These are phyloP conservation scores for Dunaliella primolecta DNA, from an alignment of 139 green algal species.

Conservation along the genomic window DNA sequence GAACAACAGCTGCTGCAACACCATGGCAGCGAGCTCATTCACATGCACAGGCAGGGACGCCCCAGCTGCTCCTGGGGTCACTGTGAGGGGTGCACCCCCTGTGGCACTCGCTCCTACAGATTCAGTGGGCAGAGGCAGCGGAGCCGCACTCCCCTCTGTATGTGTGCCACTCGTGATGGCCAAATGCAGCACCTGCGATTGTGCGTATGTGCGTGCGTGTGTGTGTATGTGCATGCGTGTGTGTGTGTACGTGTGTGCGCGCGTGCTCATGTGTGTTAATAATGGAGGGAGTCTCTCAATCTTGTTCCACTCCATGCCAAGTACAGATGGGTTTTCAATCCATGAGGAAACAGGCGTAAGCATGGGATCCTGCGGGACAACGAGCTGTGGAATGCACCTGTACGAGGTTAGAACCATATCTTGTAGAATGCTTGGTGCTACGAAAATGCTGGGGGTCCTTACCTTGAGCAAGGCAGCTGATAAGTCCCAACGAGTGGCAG, in stretches of 20 bases:
- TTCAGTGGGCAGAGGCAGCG: background rate
- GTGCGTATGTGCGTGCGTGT: background rate
- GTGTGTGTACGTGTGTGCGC: background rate
- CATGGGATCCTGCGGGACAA: no score
- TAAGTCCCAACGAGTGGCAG: background rate
- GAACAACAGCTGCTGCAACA: conserved; percentile 26
- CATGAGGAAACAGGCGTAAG: no score
- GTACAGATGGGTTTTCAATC: no score
- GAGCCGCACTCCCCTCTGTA: background rate
- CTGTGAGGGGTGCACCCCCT: no score
- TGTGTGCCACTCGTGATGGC: conserved; percentile 18
- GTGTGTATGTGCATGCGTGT: background rate
- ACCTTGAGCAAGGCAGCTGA: background rate
- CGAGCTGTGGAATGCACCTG: no score
- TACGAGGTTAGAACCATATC: no score
- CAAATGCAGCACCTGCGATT: conserved; percentile 41
- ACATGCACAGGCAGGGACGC: background rate
- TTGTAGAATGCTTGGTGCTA: no score
- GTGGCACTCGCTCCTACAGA: background rate
- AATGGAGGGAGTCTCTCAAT: no score
- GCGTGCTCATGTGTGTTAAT: background rate
- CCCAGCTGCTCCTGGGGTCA: background rate
- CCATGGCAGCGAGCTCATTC: conserved; percentile 11
- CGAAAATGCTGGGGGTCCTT: no score
- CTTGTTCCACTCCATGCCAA: no score